Evolutionary conservation across 129 eudicot genomes (phyloP).

Genomic region (carrot (Daucus carota)): DH1_v3.0 NC_030383.2:58667001-58667500

Average conservation of each 20-base stretch:
- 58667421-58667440: conserved; percentile 3
- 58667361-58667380: background rate
- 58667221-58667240: conserved; percentile 6
- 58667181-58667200: conserved; percentile 94
- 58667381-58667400: background rate
- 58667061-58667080: background rate
- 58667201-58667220: conserved; percentile 92
- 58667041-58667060: background rate
- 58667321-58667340: conserved; percentile 74
- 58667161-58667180: conserved; percentile 83
- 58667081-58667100: background rate
- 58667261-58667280: background rate
- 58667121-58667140: background rate
- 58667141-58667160: conserved; percentile 4
- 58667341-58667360: conserved; percentile 44
- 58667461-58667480: conserved; percentile 93
- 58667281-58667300: conserved; percentile 39
- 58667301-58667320: conserved; percentile 85
- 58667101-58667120: background rate
- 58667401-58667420: too few relatives aligned
- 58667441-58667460: conserved; percentile 25
- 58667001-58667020: background rate
- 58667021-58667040: background rate
- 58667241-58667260: background rate
- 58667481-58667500: conserved; percentile 97